Percentiles rank a stretch among this genome's conserved stretches.
phyloP scores from a whole-genome alignment of 2,329 filamentous ascomycete species.

The Grosmannia penicillata region DNA sequence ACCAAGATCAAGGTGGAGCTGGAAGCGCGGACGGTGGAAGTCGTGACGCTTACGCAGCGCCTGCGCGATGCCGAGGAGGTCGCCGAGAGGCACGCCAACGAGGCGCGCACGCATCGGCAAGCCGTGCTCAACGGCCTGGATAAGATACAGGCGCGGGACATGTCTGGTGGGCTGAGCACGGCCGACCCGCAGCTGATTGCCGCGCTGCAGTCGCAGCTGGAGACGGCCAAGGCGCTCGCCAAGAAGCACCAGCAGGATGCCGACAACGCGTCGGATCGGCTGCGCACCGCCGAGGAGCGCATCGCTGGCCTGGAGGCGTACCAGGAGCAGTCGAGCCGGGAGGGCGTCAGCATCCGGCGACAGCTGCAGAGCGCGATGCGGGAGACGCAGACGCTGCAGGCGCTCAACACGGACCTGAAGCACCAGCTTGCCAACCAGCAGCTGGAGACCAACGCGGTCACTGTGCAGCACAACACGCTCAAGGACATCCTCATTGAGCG shows the following conservation, averaged over 20 bases:
- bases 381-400: slow-evolving; percentile 69
- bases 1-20: slow-evolving; percentile 67
- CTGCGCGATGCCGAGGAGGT: slow-evolving; percentile 78
- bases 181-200: slow-evolving; percentile 50
- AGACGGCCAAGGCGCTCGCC: slow-evolving; percentile 62
- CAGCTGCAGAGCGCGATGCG: slow-evolving; percentile 75
- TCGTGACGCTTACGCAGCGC: slow-evolving; percentile 59
- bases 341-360: slow-evolving; percentile 76
- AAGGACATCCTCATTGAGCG: slow-evolving; percentile 87
- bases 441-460: slow-evolving; percentile 84
- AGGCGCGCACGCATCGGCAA: slow-evolving; percentile 72
- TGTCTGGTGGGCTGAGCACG: slow-evolving; percentile 24
- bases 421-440: slow-evolving; percentile 73
- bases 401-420: slow-evolving; percentile 68
- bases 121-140: slow-evolving; percentile 73
- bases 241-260: slow-evolving; percentile 83
- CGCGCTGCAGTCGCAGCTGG: slow-evolving; percentile 67
- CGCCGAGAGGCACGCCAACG: slow-evolving; percentile 71
- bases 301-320: slow-evolving; percentile 95
- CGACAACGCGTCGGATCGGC: slow-evolving; percentile 71
- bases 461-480: slow-evolving; percentile 81
- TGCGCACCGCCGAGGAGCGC: slow-evolving; percentile 85
- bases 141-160: slow-evolving; percentile 46
- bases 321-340: slow-evolving; percentile 90
- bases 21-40: slow-evolving; percentile 62